Base-by-base conservation (phyloP, 73 alveolate species). In the Blepharisma japonicum region DNA sequence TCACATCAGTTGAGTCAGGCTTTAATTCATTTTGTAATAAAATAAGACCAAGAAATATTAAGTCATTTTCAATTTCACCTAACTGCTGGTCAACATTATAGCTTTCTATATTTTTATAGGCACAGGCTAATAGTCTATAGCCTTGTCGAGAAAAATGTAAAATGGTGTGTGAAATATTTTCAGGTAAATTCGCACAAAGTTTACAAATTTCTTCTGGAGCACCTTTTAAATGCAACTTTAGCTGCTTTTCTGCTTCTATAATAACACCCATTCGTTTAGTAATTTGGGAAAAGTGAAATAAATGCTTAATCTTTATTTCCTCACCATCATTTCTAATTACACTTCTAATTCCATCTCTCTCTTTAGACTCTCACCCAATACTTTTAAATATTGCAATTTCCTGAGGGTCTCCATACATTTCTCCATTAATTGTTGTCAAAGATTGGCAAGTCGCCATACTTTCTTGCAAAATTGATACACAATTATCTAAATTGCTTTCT, bases 371-470 rank as follows among this genome's bases (percentile, higher is more conserved):
- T 98, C 99, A 97, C 14, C 89, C 93, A n/a, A 98, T 94, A 2
- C 96, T 89, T 78, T 94, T 94, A 79, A 97, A 97, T 98, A 97
- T 97, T 71, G 94, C 91, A 6, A 95, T 90, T 83, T 97, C 99
- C 7, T 93, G 90, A 8, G 99, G 98, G 79, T 97, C 99, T 6
- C 99, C 99, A 5, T 91, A 81, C 49, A 95, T 67, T 68, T 90
- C 89, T 1, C 94, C 97, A 18, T 90, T 83, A 5, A 97, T 97
- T 68, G 83, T 80, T 0, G 98, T 86, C 32, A 97, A 84, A 14
- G 97, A 88, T 70, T 97, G 98, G 82, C 99, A 95, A 76, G 97
- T 77, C 11, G 94, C 94, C 90, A 91, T 77, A 55, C 81, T 71
- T 80, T 82, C 95, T 6, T 79, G 51, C 54, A 83, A 32, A 32